phyloP scores from a whole-genome alignment of 164 flowering plant genomes.

The Tetracentron sinense region DNA sequence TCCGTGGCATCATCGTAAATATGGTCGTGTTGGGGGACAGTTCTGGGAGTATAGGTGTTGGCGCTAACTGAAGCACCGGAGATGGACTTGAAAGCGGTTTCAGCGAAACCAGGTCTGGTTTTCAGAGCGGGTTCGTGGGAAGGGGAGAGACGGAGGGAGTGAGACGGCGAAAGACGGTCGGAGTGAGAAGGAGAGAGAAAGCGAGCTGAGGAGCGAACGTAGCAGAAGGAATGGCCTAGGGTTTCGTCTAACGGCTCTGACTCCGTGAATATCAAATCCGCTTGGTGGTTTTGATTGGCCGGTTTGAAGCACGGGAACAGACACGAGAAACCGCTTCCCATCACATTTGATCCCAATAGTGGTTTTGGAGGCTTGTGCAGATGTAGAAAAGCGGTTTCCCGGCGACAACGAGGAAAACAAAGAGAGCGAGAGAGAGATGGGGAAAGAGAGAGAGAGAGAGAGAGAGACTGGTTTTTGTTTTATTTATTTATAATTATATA shows the following conservation, averaged over 20 bases:
- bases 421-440: background rate
- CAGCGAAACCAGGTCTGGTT: conserved; percentile 24
- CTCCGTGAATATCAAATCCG: conserved; percentile 42
- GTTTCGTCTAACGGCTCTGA: conserved; percentile 79
- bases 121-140: conserved; percentile 34
- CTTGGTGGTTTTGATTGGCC: conserved; percentile 14
- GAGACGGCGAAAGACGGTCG: conserved; percentile 66
- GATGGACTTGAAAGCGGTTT: conserved; percentile 68
- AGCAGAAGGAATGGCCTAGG: conserved; percentile 97
- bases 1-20: conserved; percentile 31
- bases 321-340: conserved; percentile 35
- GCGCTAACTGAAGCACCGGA: conserved; percentile 98
- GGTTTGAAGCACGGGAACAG: conserved; percentile 21
- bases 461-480: conserved; percentile 2
- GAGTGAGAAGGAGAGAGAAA: conserved; percentile 70
- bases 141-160: conserved; percentile 63
- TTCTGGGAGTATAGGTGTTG: conserved; percentile 68
- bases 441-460: conserved; percentile 8
- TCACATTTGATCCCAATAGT: conserved; percentile 23
- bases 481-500: background rate
- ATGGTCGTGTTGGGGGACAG: conserved; percentile 54
- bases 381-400: conserved; percentile 15
- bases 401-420: conserved; percentile 13
- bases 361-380: conserved; percentile 4
- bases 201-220: conserved; percentile 77